Evolutionary conservation across 352 stramenopile genomes (phyloP), one percentile per base, ranked within the genome.

Genomic region (Phytophthora sp.): DNA sequence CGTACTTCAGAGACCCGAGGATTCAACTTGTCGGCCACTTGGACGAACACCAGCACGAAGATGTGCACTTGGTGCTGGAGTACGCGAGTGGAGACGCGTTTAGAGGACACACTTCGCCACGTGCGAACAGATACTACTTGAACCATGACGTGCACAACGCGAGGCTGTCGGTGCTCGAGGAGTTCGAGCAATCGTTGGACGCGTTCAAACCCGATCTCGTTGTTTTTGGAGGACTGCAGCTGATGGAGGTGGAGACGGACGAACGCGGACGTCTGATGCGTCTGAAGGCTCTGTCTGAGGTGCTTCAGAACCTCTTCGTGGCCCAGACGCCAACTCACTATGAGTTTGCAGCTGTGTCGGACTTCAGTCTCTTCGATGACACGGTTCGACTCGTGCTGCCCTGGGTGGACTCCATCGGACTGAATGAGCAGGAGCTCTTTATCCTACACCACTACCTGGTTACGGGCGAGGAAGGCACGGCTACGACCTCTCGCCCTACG

Each of bases 81-180:
- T 94, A 94, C 63, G 31, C 67, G 50, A 88, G 81, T 27, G 81
- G 79, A 17, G 84, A 94, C 42, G 46, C 45, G 17, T 92, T 92
- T 49, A 72, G 78, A 32, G 77, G 74, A 45, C 70, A 91, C 53
- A 66, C 56, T 26, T 89, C 86, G 5, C 84, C 84, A 12, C 84
- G 86, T 31, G 86, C 86, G 32, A 94, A 94, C 59, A 69, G 86
- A 10, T 94, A 94, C 54, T 94, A 94, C 49, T 72, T 94, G 15
- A 94, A 94, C 66, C 86, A 94, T 63, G 86, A 94, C 54, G 87
- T 93, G 27, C 84, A 94, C 69, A 94, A 94, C 48, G 84, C 86
- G 11, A 79, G 75, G 6, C 53, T 94, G 35, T 93, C 86, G 12
- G 86, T 93, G 26, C 54, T 94, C 8, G 86, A 94, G 51, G 80